Evolutionary conservation across 345 rosid genomes (phyloP), one percentile per base, ranked within the genome.

Genomic region (Melaleuca quinquenervia): DNA sequence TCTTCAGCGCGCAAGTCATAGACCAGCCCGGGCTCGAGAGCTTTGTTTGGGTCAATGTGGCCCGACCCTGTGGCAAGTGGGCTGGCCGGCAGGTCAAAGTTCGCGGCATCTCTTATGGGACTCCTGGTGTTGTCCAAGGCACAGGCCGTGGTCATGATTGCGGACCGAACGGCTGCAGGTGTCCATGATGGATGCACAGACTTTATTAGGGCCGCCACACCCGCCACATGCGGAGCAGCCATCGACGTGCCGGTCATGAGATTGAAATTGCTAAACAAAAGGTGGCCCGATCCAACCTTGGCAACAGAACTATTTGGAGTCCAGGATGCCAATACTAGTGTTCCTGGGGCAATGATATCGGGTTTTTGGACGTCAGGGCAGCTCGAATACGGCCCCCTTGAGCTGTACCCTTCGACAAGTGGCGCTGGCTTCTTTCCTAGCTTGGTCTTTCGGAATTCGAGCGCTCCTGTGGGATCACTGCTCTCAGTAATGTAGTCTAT

Each of bases 1-100:
- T 91, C 96, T 64, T 91, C 91, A 5, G 90, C 86, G 45, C 85
- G 85, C 50, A 90, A 89, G 48, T 94, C 94, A 55, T 93, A 94
- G 84, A 94, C 83, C 6, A 95, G 91, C 22, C 95, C 94, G 0
- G 95, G 97, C 86, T 91, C 74, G n/a, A 92, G 85, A 51, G 95
- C 92, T 85, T 86, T 89, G 86, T 80, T 87, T 41, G 94, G 88
- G 74, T 85, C 84, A 5, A 95, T 58, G 64, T 90, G 91, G 53
- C 96, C 94, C 15, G 98, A 91, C 52, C 97, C 95, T 11, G 85
- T 85, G n/a, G 88, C 95, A n/a, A 96, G 88, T 13, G 98, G 98
- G 84, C 55, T 89, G 36, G 94, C 96, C 0, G 90, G 92, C 44
- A 36, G 9, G 44, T 87, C 53, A 49, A 48, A 1, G 29, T 80